phyloP scores from a whole-genome alignment of 106 monocot species.

The Allium fistulosum region DNA sequence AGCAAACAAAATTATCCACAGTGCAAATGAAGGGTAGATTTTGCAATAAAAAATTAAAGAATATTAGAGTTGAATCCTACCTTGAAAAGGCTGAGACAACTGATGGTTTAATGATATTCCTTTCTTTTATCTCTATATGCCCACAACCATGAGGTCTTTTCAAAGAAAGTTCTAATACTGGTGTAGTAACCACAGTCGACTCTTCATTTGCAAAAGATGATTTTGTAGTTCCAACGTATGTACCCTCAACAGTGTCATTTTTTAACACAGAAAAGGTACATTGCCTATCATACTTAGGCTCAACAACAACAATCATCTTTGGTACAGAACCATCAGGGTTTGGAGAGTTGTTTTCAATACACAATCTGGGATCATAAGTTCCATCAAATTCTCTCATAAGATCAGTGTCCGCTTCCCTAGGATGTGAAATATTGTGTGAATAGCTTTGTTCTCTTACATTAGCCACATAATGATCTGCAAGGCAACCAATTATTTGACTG shows the following conservation, averaged over 20 bases:
- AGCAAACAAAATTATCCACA: no score
- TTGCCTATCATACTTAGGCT: slow-evolving; percentile 22
- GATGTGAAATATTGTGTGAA: neutral
- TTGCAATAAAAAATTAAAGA: no score
- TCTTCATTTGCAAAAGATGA: slow-evolving; percentile 11
- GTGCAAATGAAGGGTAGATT: no score
- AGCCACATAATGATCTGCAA: neutral
- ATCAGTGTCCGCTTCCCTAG: neutral
- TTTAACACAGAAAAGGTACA: slow-evolving; percentile 18
- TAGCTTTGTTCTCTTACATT: slow-evolving; percentile 8
- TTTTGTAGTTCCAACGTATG: slow-evolving; percentile 9
- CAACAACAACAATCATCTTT: slow-evolving; percentile 18
- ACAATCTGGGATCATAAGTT: slow-evolving; percentile 10
- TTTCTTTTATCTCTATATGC: slow-evolving; percentile 30
- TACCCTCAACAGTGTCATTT: slow-evolving; percentile 7
- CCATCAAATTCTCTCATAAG: slow-evolving; percentile 6
- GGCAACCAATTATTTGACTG: no score
- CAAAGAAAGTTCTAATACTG: slow-evolving; percentile 31
- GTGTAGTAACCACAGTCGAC: slow-evolving; percentile 18
- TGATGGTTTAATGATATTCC: slow-evolving; percentile 61
- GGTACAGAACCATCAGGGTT: slow-evolving; percentile 5
- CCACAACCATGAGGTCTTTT: slow-evolving; percentile 20
- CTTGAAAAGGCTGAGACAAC: slow-evolving; percentile 81
- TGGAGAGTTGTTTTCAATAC: slow-evolving; percentile 8
- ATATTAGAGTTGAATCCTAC: slow-evolving; percentile 17